Base-by-base conservation (phyloP, 768 basidiomycete genomes). In the Cyathus striatus region DNA sequence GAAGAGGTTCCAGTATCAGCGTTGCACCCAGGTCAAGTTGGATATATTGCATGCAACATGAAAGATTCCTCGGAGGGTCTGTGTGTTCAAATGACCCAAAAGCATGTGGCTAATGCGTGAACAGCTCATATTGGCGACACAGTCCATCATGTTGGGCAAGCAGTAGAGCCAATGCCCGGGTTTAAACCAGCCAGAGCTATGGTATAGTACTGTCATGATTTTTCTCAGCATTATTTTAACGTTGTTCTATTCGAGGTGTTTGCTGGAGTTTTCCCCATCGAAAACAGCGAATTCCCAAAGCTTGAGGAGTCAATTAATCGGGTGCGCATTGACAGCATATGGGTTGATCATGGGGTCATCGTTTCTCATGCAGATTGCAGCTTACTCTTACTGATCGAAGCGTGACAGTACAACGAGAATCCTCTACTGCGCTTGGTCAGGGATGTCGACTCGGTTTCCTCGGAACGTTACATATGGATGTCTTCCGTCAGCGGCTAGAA, bases 401-500 rank as follows among this genome's bases (percentile, higher is more conserved):
- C 59, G 92, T 99, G 7, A 86, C 90, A 14, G 73, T 94, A 6
- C 89, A 92, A 55, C 76, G 90, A 38, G 96, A 98, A 62, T 87
- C 90, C 0, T 98, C 95, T 0, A 80, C 88, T 4, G 96, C 96
- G 7, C 74, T 99, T 7, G 94, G 95, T 1, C 94, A 96, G 66
- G 96, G 96, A 6, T 91, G 85, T 58, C 79, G 96, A 34, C 77
- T 99, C 5, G 96, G 96, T 0, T 99, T 98, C 62, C 73, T 97
- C 7, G 96, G 96, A 1, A 90, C 92, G 4, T 65, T 99, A 45
- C 96, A 99, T 58, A 93, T 98, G 90, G 90, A 95, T 53, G 88
- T 94, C 27, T 91, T 92, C 63, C 84, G 93, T 17, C 96, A 99
- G 59, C 79, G 96, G 12, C 70, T 99, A 3, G 96, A 98, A 62